A percentile compares a stretch with the other conserved stretches of the same genome.
Evolutionary conservation across 129 eudicot species (phyloP).

Genomic region (Logfia minima): DNA sequence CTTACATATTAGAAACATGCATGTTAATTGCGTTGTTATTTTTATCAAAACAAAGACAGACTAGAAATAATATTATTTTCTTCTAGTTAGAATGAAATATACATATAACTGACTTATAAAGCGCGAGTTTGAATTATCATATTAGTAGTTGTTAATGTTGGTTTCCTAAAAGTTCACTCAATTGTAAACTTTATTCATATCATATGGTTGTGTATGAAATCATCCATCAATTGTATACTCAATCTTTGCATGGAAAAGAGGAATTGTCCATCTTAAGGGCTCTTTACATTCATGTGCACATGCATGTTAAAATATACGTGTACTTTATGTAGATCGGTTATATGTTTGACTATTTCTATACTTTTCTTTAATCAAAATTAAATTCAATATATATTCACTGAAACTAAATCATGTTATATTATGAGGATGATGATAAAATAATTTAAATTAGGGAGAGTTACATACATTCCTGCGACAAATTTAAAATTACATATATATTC

Average conservation of each 20-base stretch:
- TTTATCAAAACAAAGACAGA: too few species aligned
- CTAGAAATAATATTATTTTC: too few species aligned
- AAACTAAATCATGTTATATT: not conserved
- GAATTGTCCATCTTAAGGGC: conserved; percentile 14
- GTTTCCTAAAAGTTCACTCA: conserved; percentile 27
- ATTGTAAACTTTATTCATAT: conserved; percentile 29
- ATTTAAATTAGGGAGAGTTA: too few species aligned
- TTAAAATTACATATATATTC: too few species aligned
- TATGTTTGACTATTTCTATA: conserved; percentile 20
- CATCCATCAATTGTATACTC: conserved; percentile 24
- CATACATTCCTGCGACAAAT: too few species aligned
- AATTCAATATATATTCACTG: not conserved
- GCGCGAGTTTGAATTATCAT: not conserved
- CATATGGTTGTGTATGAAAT: conserved; percentile 32
- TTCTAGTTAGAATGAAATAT: too few species aligned
- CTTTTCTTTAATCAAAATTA: not conserved
- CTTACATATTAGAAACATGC: too few species aligned
- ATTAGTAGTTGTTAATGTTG: not conserved
- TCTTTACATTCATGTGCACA: conserved; percentile 30
- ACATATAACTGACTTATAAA: too few species aligned
- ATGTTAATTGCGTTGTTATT: too few species aligned
- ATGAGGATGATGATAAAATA: too few species aligned
- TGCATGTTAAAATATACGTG: conserved; percentile 11
- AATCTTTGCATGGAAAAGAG: conserved; percentile 17
- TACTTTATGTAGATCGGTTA: conserved; percentile 7